Base-by-base conservation (phyloP, 192 early-diverging fungal genomes). In the Coemansia sp. region DNA sequence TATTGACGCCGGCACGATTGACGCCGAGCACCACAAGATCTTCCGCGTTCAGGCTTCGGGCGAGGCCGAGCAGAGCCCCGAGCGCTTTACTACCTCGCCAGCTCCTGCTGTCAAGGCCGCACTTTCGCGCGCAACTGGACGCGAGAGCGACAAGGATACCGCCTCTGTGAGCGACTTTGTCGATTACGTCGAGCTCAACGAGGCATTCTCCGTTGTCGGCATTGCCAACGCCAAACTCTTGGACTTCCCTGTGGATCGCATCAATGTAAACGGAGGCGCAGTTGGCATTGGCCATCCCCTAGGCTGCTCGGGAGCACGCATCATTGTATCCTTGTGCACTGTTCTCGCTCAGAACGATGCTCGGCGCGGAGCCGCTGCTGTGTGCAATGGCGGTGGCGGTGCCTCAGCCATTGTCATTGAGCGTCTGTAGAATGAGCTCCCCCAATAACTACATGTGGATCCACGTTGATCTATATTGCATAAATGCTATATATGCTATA, bases 381-480 rank as follows among this genome's bases (percentile, higher is more conserved):
- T 99, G 63, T 99, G 97, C 86, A 99, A 99, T 72, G 97, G 97
- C 66, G 94, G 94, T 12, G 96, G 96, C 50, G 95, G 94, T 75
- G 95, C 95, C 10, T 90, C 89, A 19, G 90, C 95, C 25, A 66
- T 95, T n/a, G 90, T 94, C 31, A 84, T 97, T 66, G 88, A 91
- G 74, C 74, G 74, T 59, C 48, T 88, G 39, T 83, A 84, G 36
- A 36, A 42, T 27, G 25, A 27, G 25, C 1, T 27, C 25, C 41
- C 15, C 15, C 41, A 42, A 15, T 10, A 66, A 6, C 25, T 27
- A 57, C 29, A 57, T 57, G 25, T 27, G 25, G 25, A 27, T 32
- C 27, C 41, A 42, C 34, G 34, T 1, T 36, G 34, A 42, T 15
- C 15, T 0, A 17, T 32, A 14, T 60, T 36, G 25, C 57, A 19